Conservation (phyloP, 2,329 filamentous ascomycete genomes). For the Fusarium devonianum region DNA sequence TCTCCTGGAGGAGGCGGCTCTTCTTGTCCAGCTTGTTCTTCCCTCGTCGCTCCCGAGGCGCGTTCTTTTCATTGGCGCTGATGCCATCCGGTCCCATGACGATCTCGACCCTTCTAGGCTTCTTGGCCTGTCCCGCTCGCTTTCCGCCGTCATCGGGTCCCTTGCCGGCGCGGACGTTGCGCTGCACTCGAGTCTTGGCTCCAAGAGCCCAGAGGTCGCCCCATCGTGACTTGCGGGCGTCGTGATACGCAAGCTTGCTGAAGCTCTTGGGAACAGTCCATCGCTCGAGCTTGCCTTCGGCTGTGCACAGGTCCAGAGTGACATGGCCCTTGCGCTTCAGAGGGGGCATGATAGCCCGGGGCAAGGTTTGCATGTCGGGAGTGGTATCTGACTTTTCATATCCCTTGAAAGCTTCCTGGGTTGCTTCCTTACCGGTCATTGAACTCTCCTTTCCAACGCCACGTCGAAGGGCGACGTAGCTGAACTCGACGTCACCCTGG, state of each 20-base stretch:
- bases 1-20: slow-evolving; percentile 51
- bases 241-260: slow-evolving; percentile 83
- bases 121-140: slow-evolving; percentile 52
- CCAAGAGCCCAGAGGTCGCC: slow-evolving; percentile 96
- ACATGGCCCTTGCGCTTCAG: slow-evolving; percentile 90
- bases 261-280: slow-evolving; percentile 91
- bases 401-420: slow-evolving; percentile 74
- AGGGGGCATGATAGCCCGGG: slow-evolving; percentile 78
- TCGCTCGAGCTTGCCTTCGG: slow-evolving; percentile 82
- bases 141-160: slow-evolving; percentile 57
- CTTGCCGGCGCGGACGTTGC: slow-evolving; percentile 67
- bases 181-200: slow-evolving; percentile 79
- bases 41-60: slow-evolving; percentile 47
- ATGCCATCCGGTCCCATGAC: slow-evolving; percentile 47
- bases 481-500: slow-evolving; percentile 90
- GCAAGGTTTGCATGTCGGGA: slow-evolving; percentile 72
- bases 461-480: slow-evolving; percentile 84
- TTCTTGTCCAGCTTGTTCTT: slow-evolving; percentile 52
- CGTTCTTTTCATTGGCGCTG: slow-evolving; percentile 49
- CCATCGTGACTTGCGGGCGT: slow-evolving; percentile 89
- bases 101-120: slow-evolving; percentile 49
- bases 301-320: slow-evolving; percentile 89
- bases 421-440: slow-evolving; percentile 61
- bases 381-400: slow-evolving; percentile 62
- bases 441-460: slow-evolving; percentile 58